Conservation (phyloP, 75 land plant genomes). For the Cryptomeria japonica region DNA sequence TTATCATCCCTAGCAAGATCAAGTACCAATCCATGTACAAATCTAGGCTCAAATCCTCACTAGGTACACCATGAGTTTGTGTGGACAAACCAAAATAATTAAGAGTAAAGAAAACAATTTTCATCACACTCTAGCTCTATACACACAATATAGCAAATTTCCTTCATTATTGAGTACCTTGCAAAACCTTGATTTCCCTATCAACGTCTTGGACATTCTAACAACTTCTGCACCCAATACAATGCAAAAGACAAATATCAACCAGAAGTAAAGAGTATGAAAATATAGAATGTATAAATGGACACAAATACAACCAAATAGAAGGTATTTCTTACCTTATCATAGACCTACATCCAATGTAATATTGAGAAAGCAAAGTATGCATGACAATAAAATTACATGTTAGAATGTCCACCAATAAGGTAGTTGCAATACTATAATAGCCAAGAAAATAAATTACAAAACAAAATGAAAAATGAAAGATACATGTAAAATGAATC, state of each 20-base stretch:
- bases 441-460: not conserved
- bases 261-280: not conserved
- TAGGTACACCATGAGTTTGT: too few species aligned
- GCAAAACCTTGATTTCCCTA: conserved; percentile 78
- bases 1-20: too few species aligned
- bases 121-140: too few species aligned
- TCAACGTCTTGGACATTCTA: conserved; percentile 94
- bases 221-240: conserved; percentile 96
- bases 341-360: conserved; percentile 73
- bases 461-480: not conserved
- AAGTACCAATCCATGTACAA: too few species aligned
- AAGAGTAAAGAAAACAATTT: too few species aligned
- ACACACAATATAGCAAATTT: too few species aligned
- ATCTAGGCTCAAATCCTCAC: too few species aligned
- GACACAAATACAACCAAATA: not conserved
- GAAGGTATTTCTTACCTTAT: conserved; percentile 58
- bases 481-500: conserved; percentile 4
- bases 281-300: not conserved
- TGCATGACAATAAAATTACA: conserved; percentile 1
- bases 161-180: conserved; percentile 42
- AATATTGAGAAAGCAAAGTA: conserved; percentile 10
- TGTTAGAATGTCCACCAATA: conserved; percentile 1
- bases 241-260: not conserved
- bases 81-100: too few species aligned
- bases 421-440: not conserved